phyloP scores from a whole-genome alignment of 75 land plant species.

The Cryptomeria japonica region DNA sequence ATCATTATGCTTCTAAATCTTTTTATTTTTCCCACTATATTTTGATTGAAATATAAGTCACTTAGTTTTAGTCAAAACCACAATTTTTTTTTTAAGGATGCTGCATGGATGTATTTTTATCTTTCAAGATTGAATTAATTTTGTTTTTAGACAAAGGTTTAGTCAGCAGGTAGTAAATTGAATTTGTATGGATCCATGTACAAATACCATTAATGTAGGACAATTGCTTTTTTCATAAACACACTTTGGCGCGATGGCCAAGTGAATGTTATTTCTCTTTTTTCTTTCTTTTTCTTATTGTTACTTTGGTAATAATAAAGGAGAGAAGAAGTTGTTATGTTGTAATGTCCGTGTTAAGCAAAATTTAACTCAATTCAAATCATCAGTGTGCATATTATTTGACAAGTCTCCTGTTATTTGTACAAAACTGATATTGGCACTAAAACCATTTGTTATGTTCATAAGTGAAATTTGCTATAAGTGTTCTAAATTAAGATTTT shows the following conservation, averaged over 20 bases:
- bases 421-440: background rate
- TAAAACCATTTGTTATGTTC: background rate
- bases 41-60: background rate
- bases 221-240: background rate
- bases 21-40: background rate
- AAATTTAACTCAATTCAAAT: background rate
- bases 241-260: background rate
- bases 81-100: background rate
- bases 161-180: background rate
- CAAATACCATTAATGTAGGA: background rate
- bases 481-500: too few relatives aligned
- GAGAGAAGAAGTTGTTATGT: background rate
- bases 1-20: conserved; percentile 2
- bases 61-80: background rate
- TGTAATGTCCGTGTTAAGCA: background rate
- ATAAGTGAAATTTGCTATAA: too few relatives aligned
- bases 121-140: background rate
- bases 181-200: background rate
- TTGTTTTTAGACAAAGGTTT: background rate
- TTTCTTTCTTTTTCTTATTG: background rate
- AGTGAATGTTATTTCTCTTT: too few relatives aligned
- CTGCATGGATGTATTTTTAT: background rate
- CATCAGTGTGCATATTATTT: background rate
- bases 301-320: background rate
- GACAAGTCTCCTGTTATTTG: background rate